These are phyloP conservation scores for Pichia kudriavzevii DNA, from an alignment of 1,139 yeast genomes.

Conservation along the genomic window DNA sequence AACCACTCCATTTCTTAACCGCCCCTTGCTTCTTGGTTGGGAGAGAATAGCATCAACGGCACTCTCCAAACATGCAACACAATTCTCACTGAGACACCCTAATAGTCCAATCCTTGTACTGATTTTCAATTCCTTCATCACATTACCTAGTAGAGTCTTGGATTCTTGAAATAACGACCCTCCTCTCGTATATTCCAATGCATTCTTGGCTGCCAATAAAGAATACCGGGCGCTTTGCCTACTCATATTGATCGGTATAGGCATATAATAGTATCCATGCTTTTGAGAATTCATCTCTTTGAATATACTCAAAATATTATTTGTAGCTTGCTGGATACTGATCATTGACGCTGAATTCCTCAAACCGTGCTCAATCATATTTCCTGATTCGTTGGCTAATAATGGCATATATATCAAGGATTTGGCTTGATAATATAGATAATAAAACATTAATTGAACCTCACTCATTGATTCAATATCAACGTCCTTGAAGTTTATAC, in stretches of 20 bases:
- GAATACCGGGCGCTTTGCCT: slow-evolving; percentile 63
- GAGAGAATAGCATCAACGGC: slow-evolving; percentile 47
- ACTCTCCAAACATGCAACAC: slow-evolving; percentile 48
- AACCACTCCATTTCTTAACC: neutral
- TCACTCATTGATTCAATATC: slow-evolving; percentile 41
- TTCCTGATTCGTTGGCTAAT: slow-evolving; percentile 38
- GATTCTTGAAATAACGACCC: slow-evolving; percentile 73
- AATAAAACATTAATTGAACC: slow-evolving; percentile 53
- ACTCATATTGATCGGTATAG: slow-evolving; percentile 67
- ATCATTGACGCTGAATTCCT: slow-evolving; percentile 52
- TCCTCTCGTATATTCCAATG: slow-evolving; percentile 75
- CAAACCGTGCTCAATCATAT: slow-evolving; percentile 18
- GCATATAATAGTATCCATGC: slow-evolving; percentile 36
- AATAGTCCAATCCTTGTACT: slow-evolving; percentile 50
- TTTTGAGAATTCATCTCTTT: slow-evolving; percentile 40
- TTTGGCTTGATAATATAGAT: slow-evolving; percentile 72
- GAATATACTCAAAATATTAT: slow-evolving; percentile 54
- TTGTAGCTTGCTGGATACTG: slow-evolving; percentile 63
- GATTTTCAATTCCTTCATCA: slow-evolving; percentile 40
- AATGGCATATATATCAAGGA: slow-evolving; percentile 75
- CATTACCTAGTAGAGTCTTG: slow-evolving; percentile 44
- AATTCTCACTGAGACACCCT: slow-evolving; percentile 52
- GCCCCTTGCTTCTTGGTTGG: slow-evolving; percentile 20
- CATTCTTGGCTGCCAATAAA: slow-evolving; percentile 67
- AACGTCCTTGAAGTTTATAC: slow-evolving; percentile 50